Base-by-base conservation (phyloP, 1,284 basidiomycete species). In the Athelia sp. region DNA sequence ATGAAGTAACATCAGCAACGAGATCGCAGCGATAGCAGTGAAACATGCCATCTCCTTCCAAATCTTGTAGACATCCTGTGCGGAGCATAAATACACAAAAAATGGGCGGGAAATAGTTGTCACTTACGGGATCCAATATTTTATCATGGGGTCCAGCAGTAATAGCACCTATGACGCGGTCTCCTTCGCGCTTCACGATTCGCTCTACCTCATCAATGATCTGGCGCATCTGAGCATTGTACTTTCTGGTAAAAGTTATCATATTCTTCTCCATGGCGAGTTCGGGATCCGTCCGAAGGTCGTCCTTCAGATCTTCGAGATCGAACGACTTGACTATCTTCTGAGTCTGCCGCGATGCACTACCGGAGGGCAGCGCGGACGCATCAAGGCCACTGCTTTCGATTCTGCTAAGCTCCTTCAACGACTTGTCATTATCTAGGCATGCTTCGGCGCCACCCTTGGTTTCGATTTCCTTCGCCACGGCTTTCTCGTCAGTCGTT, bases 211-310 rank as follows among this genome's bases (percentile, higher is more conserved):
- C 40, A 19, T 57, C 40, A 9, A 40, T n/a, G 17, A 72, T 54
- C 49, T 69, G 69, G 49, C 62, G 62, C 45, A 58, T 63, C 53
- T 72, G 70, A 48, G 68, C 63, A 18, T 71, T 65, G 21, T 74
- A 57, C 53, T 73, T 73, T 42, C 63, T 52, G 48, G 70, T 66
- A 43, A 74, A 74, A 0, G 67, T 50, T 2, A 58, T 56, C 60
- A 69, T 59, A 50, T 74, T 71, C 45, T 62, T 58, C 14, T 49
- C 53, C 18, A 74, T 60, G 0, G 62, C 56, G n/a, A 68, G 61
- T 42, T 72, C 67, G 18, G 71, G 52, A 50, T 73, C 69, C 50
- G 70, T 68, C 48, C 57, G 49, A 10, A 71, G 49, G 49, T 72
- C 71, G 43, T 63, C 50, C 64, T 66, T 51, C 0, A 69, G 55